Conservation (phyloP, 1,139 yeast genomes). For the Suhomyces bribrorum region DNA sequence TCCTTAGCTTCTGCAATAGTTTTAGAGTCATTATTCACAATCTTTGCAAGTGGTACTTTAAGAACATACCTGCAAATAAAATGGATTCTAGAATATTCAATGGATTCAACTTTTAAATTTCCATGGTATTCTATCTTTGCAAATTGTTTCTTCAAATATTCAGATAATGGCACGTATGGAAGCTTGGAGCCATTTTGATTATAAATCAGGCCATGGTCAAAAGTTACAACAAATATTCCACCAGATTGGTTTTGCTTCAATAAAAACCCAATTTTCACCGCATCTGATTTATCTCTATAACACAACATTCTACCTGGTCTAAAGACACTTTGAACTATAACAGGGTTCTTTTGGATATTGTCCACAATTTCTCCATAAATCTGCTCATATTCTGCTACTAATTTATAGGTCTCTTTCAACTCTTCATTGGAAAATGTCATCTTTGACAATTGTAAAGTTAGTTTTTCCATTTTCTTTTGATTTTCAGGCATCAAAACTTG, state of each 20-base stretch:
- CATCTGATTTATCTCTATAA: slow-evolving; percentile 48
- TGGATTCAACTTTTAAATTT: slow-evolving; percentile 40
- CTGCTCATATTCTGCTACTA: slow-evolving; percentile 47
- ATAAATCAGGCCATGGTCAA: slow-evolving; percentile 45
- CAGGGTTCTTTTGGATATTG: slow-evolving; percentile 49
- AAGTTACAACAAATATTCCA: slow-evolving; percentile 40
- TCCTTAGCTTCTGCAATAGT: slow-evolving; percentile 44
- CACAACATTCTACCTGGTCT: slow-evolving; percentile 62
- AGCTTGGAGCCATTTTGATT: slow-evolving; percentile 33
- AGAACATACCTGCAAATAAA: slow-evolving; percentile 50
- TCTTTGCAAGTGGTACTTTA: slow-evolving; percentile 40
- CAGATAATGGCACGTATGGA: slow-evolving; percentile 53
- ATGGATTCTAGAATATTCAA: slow-evolving; percentile 51
- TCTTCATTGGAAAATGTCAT: slow-evolving; percentile 41
- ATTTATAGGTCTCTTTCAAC: slow-evolving; percentile 47
- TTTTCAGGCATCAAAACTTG: slow-evolving; percentile 88
- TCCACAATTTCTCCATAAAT: slow-evolving; percentile 46
- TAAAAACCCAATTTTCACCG: slow-evolving; percentile 56
- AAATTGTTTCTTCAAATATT: slow-evolving; percentile 30
- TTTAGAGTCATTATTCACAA: slow-evolving; percentile 45
- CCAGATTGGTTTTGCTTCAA: slow-evolving; percentile 39
- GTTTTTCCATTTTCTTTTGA: slow-evolving; percentile 59
- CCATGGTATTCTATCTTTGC: slow-evolving; percentile 34
- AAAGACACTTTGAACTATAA: slow-evolving; percentile 46
- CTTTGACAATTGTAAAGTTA: slow-evolving; percentile 48